Evolutionary conservation across 129 eudicot species (phyloP).

Genomic region (Dittrichia graveolens): DNA sequence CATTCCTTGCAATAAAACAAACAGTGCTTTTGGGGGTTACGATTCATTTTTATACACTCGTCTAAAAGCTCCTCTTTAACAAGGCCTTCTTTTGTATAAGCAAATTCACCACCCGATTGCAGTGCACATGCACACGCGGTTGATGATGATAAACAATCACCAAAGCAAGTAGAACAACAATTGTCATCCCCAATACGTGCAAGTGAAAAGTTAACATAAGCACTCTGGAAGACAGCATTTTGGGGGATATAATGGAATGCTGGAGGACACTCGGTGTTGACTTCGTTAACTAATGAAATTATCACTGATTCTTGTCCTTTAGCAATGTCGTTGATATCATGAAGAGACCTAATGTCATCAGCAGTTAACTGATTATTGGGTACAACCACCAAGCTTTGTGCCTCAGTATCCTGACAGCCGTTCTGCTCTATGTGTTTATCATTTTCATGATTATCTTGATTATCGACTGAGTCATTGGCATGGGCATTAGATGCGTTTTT

Average conservation of each 20-base stretch:
- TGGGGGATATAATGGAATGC: constrained; percentile 73
- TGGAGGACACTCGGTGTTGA: constrained; percentile 65
- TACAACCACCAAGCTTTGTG: constrained; percentile 43
- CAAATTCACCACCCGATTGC: constrained; percentile 73
- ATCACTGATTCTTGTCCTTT: constrained; percentile 75
- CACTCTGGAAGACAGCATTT: constrained; percentile 72
- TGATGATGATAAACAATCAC: constrained; percentile 60
- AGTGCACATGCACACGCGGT: constrained; percentile 73
- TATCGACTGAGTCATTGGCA: constrained; percentile 29
- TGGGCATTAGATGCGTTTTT: constrained; percentile 30
- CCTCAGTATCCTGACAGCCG: constrained; percentile 28
- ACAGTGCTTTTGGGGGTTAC: constrained; percentile 66
- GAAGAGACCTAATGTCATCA: constrained; percentile 32
- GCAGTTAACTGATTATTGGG: constrained; percentile 35
- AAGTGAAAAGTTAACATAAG: constrained; percentile 68
- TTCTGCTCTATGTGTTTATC: constrained; percentile 28
- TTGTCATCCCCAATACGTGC: constrained; percentile 73
- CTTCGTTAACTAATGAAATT: constrained; percentile 59
- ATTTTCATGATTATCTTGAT: constrained; percentile 29
- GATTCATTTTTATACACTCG: constrained; percentile 76
- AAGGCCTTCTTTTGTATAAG: constrained; percentile 79
- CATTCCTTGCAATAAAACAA: constrained; percentile 79
- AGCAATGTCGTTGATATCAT: constrained; percentile 59
- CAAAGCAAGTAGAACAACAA: constrained; percentile 70
- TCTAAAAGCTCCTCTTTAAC: constrained; percentile 70